Conservation (phyloP, 345 rosid species). For the Citrus sinensis region DVS_A1.0 CM039161.1:3031001-3031500, state of each 20-base stretch:
- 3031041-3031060: background rate
- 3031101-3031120: slow-evolving; percentile 19
- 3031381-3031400: no score
- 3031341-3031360: background rate
- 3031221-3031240: background rate
- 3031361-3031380: background rate
- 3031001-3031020: slow-evolving; percentile 26
- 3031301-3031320: slow-evolving; percentile 1
- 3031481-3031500: no score
- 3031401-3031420: no score
- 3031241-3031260: background rate
- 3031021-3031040: slow-evolving; percentile 22
- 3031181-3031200: background rate
- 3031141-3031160: background rate
- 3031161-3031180: background rate
- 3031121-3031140: slow-evolving; percentile 8
- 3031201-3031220: slow-evolving; percentile 12
- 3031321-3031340: background rate
- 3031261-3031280: background rate
- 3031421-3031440: no score
- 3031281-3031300: slow-evolving; percentile 5
- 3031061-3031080: slow-evolving; percentile 15
- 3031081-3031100: slow-evolving; percentile 25
- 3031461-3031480: no score
- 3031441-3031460: no score